Conservation (phyloP, 2,329 filamentous ascomycete genomes). For the Blumeriella jaapii region DNA sequence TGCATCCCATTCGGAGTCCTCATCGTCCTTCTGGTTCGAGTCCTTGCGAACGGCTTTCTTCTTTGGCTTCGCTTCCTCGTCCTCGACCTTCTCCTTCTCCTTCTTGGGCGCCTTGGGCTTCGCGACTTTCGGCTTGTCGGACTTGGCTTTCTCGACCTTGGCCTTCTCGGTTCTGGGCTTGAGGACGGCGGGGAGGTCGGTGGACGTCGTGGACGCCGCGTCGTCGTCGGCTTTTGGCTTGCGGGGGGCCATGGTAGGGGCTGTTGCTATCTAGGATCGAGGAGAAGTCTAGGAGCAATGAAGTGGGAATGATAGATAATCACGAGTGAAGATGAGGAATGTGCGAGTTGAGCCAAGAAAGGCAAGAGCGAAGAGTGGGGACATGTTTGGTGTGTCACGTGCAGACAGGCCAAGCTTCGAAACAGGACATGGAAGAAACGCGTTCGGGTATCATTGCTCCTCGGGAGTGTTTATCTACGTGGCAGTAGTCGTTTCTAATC, state of each 20-base stretch:
- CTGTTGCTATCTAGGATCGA: too few species aligned
- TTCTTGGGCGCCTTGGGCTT: slow-evolving; percentile 10
- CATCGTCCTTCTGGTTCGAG: too few species aligned
- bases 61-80: slow-evolving; percentile 2
- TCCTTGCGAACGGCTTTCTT: slow-evolving; percentile 4
- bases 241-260: slow-evolving; percentile 16
- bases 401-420: neutral
- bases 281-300: too few species aligned
- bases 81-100: slow-evolving; percentile 4
- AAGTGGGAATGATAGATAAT: too few species aligned
- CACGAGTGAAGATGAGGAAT: too few species aligned
- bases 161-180: slow-evolving; percentile 16
- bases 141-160: slow-evolving; percentile 17
- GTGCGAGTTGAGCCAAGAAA: neutral
- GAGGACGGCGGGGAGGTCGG: slow-evolving; percentile 7
- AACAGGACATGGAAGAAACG: slow-evolving; percentile 1
- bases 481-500: neutral
- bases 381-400: neutral
- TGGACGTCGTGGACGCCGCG: slow-evolving; percentile 8
- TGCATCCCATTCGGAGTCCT: too few species aligned
- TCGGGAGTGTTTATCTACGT: slow-evolving; percentile 9
- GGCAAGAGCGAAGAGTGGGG: neutral
- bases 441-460: slow-evolving; percentile 22
- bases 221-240: slow-evolving; percentile 14
- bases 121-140: slow-evolving; percentile 7